Evolutionary conservation across 192 early-diverging fungal species (phyloP).

Genomic region (Linnemannia zychae): DNA sequence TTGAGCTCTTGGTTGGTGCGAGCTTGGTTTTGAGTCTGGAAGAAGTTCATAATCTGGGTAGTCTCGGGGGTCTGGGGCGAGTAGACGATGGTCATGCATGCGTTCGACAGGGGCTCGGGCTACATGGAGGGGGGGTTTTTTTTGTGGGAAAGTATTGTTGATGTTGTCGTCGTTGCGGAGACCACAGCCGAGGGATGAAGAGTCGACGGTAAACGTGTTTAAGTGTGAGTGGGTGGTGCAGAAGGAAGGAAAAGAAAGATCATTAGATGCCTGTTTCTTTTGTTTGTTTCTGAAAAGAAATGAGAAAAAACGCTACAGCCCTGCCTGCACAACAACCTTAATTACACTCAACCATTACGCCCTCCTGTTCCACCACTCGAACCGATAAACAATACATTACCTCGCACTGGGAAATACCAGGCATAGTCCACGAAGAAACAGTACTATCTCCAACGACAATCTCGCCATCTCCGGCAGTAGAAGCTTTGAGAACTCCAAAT

Average conservation of each 20-base stretch:
- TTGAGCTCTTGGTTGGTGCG: conserved; percentile 28
- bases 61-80: conserved; percentile 37
- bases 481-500: conserved; percentile 28
- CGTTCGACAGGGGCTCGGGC: conserved; percentile 42
- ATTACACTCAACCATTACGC: too few species aligned
- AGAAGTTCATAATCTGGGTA: conserved; percentile 39
- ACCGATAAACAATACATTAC: not conserved
- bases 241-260: not conserved
- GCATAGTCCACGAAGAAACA: conserved; percentile 36
- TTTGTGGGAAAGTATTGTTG: too few species aligned
- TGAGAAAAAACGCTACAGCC: not conserved
- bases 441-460: conserved; percentile 14
- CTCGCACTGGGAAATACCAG: conserved; percentile 45
- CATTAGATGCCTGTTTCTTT: not conserved
- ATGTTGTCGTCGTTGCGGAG: not conserved
- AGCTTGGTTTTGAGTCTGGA: conserved; percentile 39
- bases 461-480: conserved; percentile 14
- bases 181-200: too few species aligned
- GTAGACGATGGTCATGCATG: conserved; percentile 47
- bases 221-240: too few species aligned
- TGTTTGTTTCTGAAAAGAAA: not conserved
- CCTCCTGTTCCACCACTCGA: not conserved
- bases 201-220: too few species aligned
- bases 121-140: conserved; percentile 12
- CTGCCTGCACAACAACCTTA: not conserved